Evolutionary conservation across 768 basidiomycete genomes (phyloP).

Genomic region (Tephrocybe sp.): DNA sequence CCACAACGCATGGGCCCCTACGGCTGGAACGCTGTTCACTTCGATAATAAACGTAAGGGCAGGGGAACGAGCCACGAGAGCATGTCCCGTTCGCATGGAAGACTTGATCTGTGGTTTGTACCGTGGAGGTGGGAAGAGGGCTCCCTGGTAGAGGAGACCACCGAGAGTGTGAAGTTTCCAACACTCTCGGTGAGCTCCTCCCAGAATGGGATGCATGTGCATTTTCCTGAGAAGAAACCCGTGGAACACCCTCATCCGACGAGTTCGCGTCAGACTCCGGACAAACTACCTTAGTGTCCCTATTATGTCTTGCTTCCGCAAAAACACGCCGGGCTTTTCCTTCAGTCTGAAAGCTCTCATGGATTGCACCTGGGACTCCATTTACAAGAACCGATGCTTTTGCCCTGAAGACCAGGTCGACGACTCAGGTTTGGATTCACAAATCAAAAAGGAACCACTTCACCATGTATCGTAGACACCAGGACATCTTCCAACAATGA

Average conservation of each 20-base stretch:
- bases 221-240: neutral
- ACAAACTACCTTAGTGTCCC: slow-evolving; percentile 28
- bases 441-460: slow-evolving; percentile 3
- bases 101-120: too few species aligned
- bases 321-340: slow-evolving; percentile 40
- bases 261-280: too few species aligned
- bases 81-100: slow-evolving; percentile 17
- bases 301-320: slow-evolving; percentile 23
- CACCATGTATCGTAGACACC: slow-evolving; percentile 43
- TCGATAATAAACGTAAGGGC: neutral
- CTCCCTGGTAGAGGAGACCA: slow-evolving; percentile 9
- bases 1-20: slow-evolving; percentile 19
- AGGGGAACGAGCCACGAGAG: slow-evolving; percentile 12
- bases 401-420: slow-evolving; percentile 32
- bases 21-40: slow-evolving; percentile 11
- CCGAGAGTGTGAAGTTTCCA: slow-evolving; percentile 3
- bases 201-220: neutral
- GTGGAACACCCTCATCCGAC: too few species aligned
- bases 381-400: slow-evolving; percentile 43
- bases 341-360: slow-evolving; percentile 42
- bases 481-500: slow-evolving; percentile 35
- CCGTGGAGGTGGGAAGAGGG: neutral
- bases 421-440: neutral
- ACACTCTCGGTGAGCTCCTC: slow-evolving; percentile 12
- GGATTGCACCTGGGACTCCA: slow-evolving; percentile 39